Conservation (phyloP, 768 basidiomycete genomes). For the Serendipita indica region DNA sequence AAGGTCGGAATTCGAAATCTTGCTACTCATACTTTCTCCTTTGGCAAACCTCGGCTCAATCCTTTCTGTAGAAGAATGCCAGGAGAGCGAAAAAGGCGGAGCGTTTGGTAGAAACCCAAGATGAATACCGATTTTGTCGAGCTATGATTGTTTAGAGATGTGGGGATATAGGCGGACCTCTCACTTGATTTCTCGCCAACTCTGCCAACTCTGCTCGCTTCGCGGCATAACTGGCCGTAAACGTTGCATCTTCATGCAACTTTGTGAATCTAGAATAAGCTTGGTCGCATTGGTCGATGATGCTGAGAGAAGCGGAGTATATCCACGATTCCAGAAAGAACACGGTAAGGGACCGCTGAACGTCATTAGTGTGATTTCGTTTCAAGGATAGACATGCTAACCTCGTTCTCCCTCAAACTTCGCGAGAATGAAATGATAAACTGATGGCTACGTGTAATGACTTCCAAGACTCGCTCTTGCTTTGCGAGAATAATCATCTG, state of each 20-base stretch:
- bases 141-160: constrained; percentile 31
- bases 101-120: constrained; percentile 52
- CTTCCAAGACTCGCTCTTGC: constrained; percentile 50
- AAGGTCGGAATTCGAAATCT: not conserved
- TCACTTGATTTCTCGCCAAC: constrained; percentile 74
- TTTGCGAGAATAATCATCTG: constrained; percentile 67
- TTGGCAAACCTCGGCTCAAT: not conserved
- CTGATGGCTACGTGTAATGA: constrained; percentile 50
- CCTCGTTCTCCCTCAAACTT: constrained; percentile 61
- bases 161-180: constrained; percentile 13
- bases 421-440: constrained; percentile 70
- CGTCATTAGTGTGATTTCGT: constrained; percentile 11
- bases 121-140: constrained; percentile 71
- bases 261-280: constrained; percentile 33
- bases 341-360: constrained; percentile 37
- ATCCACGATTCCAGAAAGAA: constrained; percentile 89
- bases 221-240: not conserved
- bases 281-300: constrained; percentile 60
- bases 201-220: constrained; percentile 79
- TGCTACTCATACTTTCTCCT: not conserved
- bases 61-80: constrained; percentile 13
- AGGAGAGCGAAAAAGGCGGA: constrained; percentile 55
- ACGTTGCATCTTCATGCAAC: constrained; percentile 35
- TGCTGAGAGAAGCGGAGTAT: constrained; percentile 75
- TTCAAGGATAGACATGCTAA: constrained; percentile 20